Evolutionary conservation across 306 rosid genomes (phyloP).

Genomic region (Prosopis cineraria): DNA sequence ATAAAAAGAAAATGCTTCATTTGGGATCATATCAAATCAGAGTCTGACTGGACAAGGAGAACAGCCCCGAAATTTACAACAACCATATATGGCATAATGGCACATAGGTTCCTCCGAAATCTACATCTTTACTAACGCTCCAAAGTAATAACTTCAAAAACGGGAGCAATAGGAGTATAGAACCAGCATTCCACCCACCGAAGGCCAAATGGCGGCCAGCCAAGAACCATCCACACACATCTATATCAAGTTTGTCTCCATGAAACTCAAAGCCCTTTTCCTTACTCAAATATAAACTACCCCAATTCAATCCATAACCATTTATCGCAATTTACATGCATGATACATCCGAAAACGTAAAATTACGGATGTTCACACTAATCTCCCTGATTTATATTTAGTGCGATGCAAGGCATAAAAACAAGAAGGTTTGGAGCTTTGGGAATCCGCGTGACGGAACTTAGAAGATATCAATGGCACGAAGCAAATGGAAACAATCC

Average conservation of each 20-base stretch:
- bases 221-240: background rate
- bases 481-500: background rate
- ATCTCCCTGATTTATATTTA: background rate
- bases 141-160: background rate
- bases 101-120: background rate
- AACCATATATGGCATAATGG: background rate
- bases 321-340: background rate
- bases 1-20: background rate
- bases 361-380: background rate
- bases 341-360: background rate
- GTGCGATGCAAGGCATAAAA: background rate
- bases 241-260: background rate
- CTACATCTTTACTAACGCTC: background rate
- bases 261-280: background rate
- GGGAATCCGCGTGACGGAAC: constrained; percentile 24
- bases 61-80: background rate
- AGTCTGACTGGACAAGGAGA: background rate
- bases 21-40: background rate
- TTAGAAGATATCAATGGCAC: background rate
- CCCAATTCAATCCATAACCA: background rate
- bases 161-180: background rate
- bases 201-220: background rate
- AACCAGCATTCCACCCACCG: background rate
- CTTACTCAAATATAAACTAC: background rate
- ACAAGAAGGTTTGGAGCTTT: background rate